Evolutionary conservation across 495 filamentous ascomycete genomes (phyloP).

Genomic region (Cenococcum geophilum): DNA sequence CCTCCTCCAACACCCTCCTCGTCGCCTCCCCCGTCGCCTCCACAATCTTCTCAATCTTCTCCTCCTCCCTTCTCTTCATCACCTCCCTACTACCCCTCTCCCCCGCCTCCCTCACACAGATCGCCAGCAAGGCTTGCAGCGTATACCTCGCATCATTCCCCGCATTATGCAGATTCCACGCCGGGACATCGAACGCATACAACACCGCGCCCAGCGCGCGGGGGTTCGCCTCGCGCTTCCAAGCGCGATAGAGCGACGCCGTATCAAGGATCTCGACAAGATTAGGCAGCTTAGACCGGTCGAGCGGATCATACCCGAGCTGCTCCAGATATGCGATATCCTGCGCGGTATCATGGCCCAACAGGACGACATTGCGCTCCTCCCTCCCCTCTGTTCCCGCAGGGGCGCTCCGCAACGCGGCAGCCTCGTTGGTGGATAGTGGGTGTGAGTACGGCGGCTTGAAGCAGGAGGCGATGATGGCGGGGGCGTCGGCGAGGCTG

Average conservation of each 20-base stretch:
- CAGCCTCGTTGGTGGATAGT: not conserved
- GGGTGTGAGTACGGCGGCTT: slow-evolving; percentile 41
- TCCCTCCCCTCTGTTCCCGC: too few relatives aligned
- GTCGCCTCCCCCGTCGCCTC: slow-evolving; percentile 14
- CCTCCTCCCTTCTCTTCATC: slow-evolving; percentile 10
- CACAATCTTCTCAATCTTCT: slow-evolving; percentile 13
- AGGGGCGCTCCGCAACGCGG: too few relatives aligned
- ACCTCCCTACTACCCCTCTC: slow-evolving; percentile 13
- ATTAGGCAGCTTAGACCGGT: slow-evolving; percentile 45
- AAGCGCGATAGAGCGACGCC: slow-evolving; percentile 55
- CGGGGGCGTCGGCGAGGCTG: slow-evolving; percentile 36
- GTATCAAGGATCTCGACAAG: slow-evolving; percentile 67
- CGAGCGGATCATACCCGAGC: slow-evolving; percentile 54
- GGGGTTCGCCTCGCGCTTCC: slow-evolving; percentile 44
- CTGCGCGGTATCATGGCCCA: slow-evolving; percentile 63
- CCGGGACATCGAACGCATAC: slow-evolving; percentile 53
- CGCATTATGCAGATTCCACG: slow-evolving; percentile 74
- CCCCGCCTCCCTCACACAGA: slow-evolving; percentile 39
- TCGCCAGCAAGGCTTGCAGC: slow-evolving; percentile 63
- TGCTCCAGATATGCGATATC: slow-evolving; percentile 62
- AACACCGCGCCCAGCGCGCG: slow-evolving; percentile 58
- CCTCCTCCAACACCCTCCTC: slow-evolving; percentile 16
- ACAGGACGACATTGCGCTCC: slow-evolving; percentile 60
- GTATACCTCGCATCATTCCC: slow-evolving; percentile 93
- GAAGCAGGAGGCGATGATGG: slow-evolving; percentile 47